Evolutionary conservation across 441 rosid species (phyloP).

Genomic region (Manihot esculenta): DNA sequence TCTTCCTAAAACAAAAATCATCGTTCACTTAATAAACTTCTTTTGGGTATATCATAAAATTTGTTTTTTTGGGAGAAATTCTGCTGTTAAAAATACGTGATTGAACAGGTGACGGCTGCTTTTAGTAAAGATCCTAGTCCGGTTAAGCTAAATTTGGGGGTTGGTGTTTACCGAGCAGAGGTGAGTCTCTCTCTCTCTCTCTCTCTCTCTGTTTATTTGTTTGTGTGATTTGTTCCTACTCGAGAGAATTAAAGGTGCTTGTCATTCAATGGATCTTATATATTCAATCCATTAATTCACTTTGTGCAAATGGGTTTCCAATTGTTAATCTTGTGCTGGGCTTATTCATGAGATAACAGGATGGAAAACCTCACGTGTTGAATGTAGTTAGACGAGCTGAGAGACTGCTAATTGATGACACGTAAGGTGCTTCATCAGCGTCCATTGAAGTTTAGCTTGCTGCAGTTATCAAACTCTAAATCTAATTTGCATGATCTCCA

Average conservation of each 20-base stretch:
- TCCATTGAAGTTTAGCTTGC: background rate
- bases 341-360: conserved; percentile 34
- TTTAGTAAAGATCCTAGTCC: conserved; percentile 78
- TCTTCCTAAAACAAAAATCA: background rate
- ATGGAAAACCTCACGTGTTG: conserved; percentile 82
- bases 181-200: conserved; percentile 17
- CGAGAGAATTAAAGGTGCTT: background rate
- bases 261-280: background rate
- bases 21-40: background rate
- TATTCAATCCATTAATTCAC: conserved; percentile 7
- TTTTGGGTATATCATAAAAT: background rate
- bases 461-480: background rate
- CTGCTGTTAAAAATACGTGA: background rate
- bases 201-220: background rate
- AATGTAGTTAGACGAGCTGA: conserved; percentile 81
- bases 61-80: background rate
- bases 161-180: conserved; percentile 85
- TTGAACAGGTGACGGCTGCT: conserved; percentile 58
- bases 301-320: background rate
- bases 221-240: no score
- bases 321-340: background rate
- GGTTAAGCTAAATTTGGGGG: conserved; percentile 73
- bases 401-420: conserved; percentile 64
- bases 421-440: conserved; percentile 17
- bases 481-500: conserved; percentile 25